Conservation (phyloP, 345 rosid species). For the Acer saccharum region DNA sequence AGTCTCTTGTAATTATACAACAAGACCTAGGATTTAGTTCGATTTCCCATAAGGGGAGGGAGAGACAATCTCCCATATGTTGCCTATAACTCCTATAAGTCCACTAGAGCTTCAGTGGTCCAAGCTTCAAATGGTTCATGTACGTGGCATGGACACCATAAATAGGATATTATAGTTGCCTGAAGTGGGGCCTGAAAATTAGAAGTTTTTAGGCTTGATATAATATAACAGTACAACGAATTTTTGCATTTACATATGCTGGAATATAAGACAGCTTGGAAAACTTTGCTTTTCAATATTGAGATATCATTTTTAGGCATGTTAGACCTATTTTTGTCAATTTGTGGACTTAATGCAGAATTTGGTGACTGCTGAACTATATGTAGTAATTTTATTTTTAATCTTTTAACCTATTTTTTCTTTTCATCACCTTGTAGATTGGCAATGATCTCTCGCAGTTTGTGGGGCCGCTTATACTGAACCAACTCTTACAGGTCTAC, state of each 20-base stretch:
- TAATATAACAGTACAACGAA: not conserved
- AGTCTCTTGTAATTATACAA: not conserved
- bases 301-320: not conserved
- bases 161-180: not conserved
- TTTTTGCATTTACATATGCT: not conserved
- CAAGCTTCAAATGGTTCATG: not conserved
- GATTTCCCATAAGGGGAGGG: not conserved
- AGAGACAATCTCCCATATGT: not conserved
- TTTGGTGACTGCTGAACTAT: not conserved
- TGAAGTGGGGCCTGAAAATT: not conserved
- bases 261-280: not conserved
- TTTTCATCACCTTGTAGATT: slow-evolving; percentile 49
- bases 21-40: not conserved
- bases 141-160: not conserved
- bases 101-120: not conserved
- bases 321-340: not conserved
- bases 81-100: not conserved
- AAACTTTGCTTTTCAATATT: not conserved
- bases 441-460: slow-evolving; percentile 94
- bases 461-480: slow-evolving; percentile 89
- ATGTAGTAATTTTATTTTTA: slow-evolving; percentile 11
- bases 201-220: not conserved
- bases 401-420: slow-evolving; percentile 23
- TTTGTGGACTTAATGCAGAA: not conserved
- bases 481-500: slow-evolving; percentile 81